A percentile compares a stretch with the other conserved stretches of the same genome.
Conservation (phyloP, 2,329 filamentous ascomycete genomes). For the Exophiala dermatitidis region DNA sequence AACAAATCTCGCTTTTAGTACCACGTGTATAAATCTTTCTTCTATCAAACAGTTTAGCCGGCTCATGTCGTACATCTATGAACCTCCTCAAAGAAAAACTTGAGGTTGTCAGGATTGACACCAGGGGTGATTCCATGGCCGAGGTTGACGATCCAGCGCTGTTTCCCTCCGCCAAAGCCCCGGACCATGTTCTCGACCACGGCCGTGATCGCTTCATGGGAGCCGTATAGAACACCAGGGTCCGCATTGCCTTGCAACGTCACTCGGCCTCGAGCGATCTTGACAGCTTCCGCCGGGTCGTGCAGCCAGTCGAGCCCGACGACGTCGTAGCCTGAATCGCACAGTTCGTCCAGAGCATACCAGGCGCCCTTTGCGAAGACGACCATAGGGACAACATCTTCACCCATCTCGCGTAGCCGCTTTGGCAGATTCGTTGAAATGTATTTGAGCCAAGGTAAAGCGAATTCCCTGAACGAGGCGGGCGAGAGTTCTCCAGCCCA, state of each 20-base stretch:
- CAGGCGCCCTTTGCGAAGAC: slow-evolving; percentile 97
- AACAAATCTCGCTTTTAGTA: too few relatives aligned
- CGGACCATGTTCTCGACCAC: slow-evolving; percentile 79
- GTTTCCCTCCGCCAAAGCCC: slow-evolving; percentile 74
- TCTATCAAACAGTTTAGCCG: background rate
- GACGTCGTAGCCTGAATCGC: slow-evolving; percentile 83
- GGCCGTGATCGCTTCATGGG: slow-evolving; percentile 68
- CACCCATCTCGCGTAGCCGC: slow-evolving; percentile 63
- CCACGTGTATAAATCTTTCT: background rate
- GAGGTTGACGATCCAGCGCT: slow-evolving; percentile 94
- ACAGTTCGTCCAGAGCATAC: slow-evolving; percentile 84
- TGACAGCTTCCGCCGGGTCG: slow-evolving; percentile 75
- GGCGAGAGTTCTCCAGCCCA: slow-evolving; percentile 95
- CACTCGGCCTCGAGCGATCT: slow-evolving; percentile 68
- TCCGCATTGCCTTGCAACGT: slow-evolving; percentile 94
- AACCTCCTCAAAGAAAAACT: slow-evolving; percentile 89
- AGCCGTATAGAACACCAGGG: slow-evolving; percentile 85
- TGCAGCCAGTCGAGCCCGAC: slow-evolving; percentile 94
- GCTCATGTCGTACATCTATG: slow-evolving; percentile 52
- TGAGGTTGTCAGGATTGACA: slow-evolving; percentile 87
- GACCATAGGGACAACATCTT: slow-evolving; percentile 86
- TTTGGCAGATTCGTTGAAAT: slow-evolving; percentile 75
- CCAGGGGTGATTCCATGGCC: slow-evolving; percentile 96
- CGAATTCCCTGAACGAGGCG: slow-evolving; percentile 72
- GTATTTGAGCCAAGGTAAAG: slow-evolving; percentile 75